Conservation (phyloP, 2,329 filamentous ascomycete genomes). For the Curvularia verruculosa region DNA sequence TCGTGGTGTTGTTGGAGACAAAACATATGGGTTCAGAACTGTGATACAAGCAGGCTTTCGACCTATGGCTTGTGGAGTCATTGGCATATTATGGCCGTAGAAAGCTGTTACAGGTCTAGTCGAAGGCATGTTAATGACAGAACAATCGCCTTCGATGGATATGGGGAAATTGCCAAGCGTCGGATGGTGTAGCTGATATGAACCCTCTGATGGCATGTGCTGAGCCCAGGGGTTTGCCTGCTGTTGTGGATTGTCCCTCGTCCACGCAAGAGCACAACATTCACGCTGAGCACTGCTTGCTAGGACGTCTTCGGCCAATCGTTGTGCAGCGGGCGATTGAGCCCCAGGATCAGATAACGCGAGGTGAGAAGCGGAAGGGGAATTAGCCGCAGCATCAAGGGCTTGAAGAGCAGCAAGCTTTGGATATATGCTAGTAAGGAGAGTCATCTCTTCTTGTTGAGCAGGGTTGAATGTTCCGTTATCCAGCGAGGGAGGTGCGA, state of each 20-base stretch:
- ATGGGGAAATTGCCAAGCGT: conserved; percentile 52
- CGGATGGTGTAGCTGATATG: conserved; percentile 55
- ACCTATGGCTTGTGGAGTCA: conserved; percentile 40
- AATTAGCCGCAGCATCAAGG: conserved; percentile 54
- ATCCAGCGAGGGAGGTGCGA: conserved; percentile 46
- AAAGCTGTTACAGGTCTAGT: conserved; percentile 49
- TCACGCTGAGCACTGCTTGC: conserved; percentile 70
- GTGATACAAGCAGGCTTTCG: conserved; percentile 45
- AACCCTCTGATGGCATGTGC: conserved; percentile 46
- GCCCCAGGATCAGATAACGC: conserved; percentile 71
- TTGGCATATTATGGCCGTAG: conserved; percentile 47
- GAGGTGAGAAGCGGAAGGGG: conserved; percentile 55
- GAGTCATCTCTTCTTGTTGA: conserved; percentile 40
- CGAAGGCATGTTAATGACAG: conserved; percentile 46
- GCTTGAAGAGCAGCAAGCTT: conserved; percentile 55
- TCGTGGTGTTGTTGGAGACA: conserved; percentile 44
- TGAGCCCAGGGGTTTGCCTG: conserved; percentile 48
- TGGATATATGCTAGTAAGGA: conserved; percentile 54
- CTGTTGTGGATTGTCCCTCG: conserved; percentile 44
- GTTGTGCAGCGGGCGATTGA: conserved; percentile 67
- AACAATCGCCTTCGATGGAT: conserved; percentile 51
- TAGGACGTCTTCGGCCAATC: conserved; percentile 64
- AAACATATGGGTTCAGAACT: conserved; percentile 48
- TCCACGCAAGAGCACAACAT: conserved; percentile 73
- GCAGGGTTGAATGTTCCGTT: conserved; percentile 33